Percentiles rank a stretch among this genome's conserved stretches.
Conservation (phyloP, 2,329 filamentous ascomycete species). For the Fusarium anguioides region DNA sequence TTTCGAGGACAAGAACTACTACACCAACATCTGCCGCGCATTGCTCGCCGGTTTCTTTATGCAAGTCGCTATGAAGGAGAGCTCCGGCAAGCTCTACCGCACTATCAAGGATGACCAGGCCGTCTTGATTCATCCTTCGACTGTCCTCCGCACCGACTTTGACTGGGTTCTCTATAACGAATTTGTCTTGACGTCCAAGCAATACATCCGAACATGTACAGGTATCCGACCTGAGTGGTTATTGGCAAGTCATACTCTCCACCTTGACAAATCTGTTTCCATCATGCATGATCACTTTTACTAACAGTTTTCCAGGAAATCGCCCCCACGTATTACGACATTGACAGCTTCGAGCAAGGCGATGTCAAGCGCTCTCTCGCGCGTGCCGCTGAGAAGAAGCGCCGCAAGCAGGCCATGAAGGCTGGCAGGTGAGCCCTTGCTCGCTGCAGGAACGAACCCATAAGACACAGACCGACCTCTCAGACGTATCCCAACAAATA, state of each 20-base stretch:
- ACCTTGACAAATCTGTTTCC: background rate
- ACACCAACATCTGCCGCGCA: conserved; percentile 94
- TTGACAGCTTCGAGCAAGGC: conserved; percentile 83
- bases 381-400: conserved; percentile 68
- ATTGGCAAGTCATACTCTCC: conserved; percentile 67
- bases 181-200: conserved; percentile 97
- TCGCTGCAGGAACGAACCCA: conserved; percentile 17
- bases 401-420: conserved; percentile 68
- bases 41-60: conserved; percentile 98
- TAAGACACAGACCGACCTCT: conserved; percentile 1
- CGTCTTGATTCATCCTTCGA: conserved; percentile 93
- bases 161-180: conserved; percentile 99
- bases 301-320: conserved; percentile 74
- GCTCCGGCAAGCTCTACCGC: conserved; percentile 87
- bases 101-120: conserved; percentile 97
- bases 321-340: conserved; percentile 90
- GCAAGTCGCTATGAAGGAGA: conserved; percentile 97
- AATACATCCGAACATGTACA: conserved; percentile 95
- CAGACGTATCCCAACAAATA: background rate
- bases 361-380: conserved; percentile 80
- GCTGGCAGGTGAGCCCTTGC: conserved; percentile 52
- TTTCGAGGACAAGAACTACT: conserved; percentile 97
- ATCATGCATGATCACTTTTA: background rate
- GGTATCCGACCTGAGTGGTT: conserved; percentile 95
- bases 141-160: conserved; percentile 85